Conservation (phyloP, 306 rosid genomes). For the Potentilla sterilis region DNA sequence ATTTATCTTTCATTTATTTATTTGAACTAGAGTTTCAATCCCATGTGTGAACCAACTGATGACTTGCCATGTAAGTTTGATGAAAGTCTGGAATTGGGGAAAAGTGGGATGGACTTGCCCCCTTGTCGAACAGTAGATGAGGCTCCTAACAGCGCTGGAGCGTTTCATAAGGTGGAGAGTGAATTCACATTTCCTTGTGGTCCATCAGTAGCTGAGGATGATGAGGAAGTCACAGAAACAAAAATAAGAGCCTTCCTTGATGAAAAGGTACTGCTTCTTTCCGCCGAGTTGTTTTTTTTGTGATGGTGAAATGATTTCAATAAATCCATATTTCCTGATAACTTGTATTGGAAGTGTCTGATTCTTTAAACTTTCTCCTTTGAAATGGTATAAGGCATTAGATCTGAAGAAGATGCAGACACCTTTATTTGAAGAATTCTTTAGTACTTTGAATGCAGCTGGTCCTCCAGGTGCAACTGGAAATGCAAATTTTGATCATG, state of each 20-base stretch:
- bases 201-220: slow-evolving; percentile 64
- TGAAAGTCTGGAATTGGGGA: slow-evolving; percentile 45
- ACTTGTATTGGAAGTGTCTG: neutral
- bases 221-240: slow-evolving; percentile 81
- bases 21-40: slow-evolving; percentile 74
- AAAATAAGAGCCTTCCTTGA: slow-evolving; percentile 89
- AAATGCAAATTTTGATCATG: slow-evolving; percentile 37
- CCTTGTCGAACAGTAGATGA: slow-evolving; percentile 39
- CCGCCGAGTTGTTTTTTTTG: slow-evolving; percentile 2
- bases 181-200: slow-evolving; percentile 57
- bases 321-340: neutral
- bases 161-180: slow-evolving; percentile 35
- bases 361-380: slow-evolving; percentile 17
- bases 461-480: slow-evolving; percentile 41
- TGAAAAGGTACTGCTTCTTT: slow-evolving; percentile 57
- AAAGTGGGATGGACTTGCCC: slow-evolving; percentile 43
- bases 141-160: slow-evolving; percentile 31
- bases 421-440: slow-evolving; percentile 81
- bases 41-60: slow-evolving; percentile 73
- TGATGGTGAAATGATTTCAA: slow-evolving; percentile 8
- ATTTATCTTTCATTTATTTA: slow-evolving; percentile 8
- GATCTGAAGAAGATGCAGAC: slow-evolving; percentile 87
- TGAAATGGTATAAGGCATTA: slow-evolving; percentile 52
- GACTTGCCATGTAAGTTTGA: slow-evolving; percentile 59
- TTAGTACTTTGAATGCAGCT: slow-evolving; percentile 51